These are phyloP conservation scores for Chalciporus piperatoides DNA, from an alignment of 1,284 basidiomycete genomes.

Conservation along the genomic window DNA sequence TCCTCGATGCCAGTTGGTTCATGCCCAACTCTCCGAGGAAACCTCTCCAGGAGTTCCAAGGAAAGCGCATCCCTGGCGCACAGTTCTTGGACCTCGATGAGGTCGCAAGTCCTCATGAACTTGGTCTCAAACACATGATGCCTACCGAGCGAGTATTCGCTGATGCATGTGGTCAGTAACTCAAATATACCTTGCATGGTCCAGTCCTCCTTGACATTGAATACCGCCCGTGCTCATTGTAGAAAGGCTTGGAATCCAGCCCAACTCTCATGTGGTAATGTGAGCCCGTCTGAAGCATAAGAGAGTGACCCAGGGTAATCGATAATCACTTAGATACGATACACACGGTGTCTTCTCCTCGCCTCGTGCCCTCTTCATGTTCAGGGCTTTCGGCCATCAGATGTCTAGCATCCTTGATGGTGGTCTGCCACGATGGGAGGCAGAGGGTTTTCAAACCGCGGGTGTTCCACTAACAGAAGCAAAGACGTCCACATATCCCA, in stretches of 20 bases:
- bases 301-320: conserved; percentile 6
- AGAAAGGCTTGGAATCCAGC: conserved; percentile 75
- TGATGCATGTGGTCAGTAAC: conserved; percentile 67
- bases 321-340: conserved; percentile 64
- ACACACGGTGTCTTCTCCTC: conserved; percentile 84
- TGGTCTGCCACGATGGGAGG: conserved; percentile 82
- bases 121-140: conserved; percentile 94
- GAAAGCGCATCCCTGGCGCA: conserved; percentile 71
- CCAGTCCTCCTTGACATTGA: conserved; percentile 8
- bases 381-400: conserved; percentile 83
- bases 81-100: conserved; percentile 83
- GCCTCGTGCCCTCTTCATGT: conserved; percentile 89
- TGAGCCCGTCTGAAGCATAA: conserved; percentile 33
- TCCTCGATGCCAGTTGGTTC: conserved; percentile 82
- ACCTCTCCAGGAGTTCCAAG: conserved; percentile 59
- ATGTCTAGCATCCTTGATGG: conserved; percentile 87
- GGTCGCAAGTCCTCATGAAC: conserved; percentile 62
- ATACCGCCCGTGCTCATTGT: conserved; percentile 9
- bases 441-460: conserved; percentile 65
- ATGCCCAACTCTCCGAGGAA: conserved; percentile 80
- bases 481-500: conserved; percentile 44
- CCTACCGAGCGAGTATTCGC: conserved; percentile 74
- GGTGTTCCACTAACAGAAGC: conserved; percentile 37
- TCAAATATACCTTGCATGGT: conserved; percentile 1
- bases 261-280: conserved; percentile 80